Evolutionary conservation across 805 yeast genomes (phyloP).

Genomic region (Priceomyces carsonii): DNA sequence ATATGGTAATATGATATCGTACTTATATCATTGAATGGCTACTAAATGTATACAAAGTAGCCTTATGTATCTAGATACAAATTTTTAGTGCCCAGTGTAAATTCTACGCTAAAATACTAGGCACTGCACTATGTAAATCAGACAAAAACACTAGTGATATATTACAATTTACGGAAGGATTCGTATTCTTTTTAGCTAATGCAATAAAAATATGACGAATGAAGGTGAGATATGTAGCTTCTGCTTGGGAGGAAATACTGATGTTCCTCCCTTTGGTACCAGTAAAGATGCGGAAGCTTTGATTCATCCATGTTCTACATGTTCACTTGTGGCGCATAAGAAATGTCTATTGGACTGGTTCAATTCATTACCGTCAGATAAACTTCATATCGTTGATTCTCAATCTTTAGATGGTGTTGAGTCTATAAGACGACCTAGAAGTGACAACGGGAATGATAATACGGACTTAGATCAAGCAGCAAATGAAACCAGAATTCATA

Average conservation of each 20-base stretch:
- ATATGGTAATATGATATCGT: too few relatives aligned
- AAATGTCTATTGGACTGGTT: slow-evolving; percentile 45
- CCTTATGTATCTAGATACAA: too few relatives aligned
- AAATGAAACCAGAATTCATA: slow-evolving; percentile 9
- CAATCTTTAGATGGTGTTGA: slow-evolving; percentile 3
- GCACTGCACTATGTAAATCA: too few relatives aligned
- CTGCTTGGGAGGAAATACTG: slow-evolving; percentile 41
- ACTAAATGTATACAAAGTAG: too few relatives aligned
- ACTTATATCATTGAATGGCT: too few relatives aligned
- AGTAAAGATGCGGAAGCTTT: slow-evolving; percentile 36
- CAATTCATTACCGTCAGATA: slow-evolving; percentile 31
- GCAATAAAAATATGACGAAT: slow-evolving; percentile 11
- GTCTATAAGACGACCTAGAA: slow-evolving; percentile 1
- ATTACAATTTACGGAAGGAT: too few relatives aligned
- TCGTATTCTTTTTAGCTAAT: neutral
- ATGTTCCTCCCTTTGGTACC: slow-evolving; percentile 40
- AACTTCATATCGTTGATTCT: slow-evolving; percentile 19
- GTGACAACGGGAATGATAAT: neutral
- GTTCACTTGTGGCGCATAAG: slow-evolving; percentile 36
- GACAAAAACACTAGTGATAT: too few relatives aligned
- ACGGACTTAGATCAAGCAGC: slow-evolving; percentile 2
- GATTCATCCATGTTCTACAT: slow-evolving; percentile 38
- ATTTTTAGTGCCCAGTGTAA: too few relatives aligned
- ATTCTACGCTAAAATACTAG: too few relatives aligned
- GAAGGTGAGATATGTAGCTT: slow-evolving; percentile 28